Evolutionary conservation across 2,329 filamentous ascomycete species (phyloP).

Genomic region (Verticillium tricorpus): DNA sequence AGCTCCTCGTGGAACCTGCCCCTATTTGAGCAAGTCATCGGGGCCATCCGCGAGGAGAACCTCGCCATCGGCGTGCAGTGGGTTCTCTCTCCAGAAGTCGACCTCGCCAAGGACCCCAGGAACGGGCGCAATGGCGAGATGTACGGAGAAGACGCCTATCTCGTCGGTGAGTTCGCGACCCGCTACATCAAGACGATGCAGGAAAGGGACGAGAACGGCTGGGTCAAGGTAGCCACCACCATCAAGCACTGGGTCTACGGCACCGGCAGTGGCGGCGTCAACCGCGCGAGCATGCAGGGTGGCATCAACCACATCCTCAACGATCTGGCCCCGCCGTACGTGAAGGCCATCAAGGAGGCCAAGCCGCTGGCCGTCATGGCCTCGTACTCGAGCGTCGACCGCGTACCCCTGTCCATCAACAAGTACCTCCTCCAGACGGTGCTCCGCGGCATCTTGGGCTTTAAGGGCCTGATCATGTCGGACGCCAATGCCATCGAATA

Average conservation of each 20-base stretch:
- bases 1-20: slow-evolving; percentile 24
- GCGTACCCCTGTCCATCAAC: slow-evolving; percentile 25
- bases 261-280: slow-evolving; percentile 25
- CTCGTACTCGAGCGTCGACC: slow-evolving; percentile 25
- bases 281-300: slow-evolving; percentile 24
- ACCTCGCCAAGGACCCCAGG: slow-evolving; percentile 25
- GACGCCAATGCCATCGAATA: slow-evolving; percentile 23
- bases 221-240: slow-evolving; percentile 27
- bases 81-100: slow-evolving; percentile 27
- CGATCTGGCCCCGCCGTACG: slow-evolving; percentile 22
- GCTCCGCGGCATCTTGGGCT: slow-evolving; percentile 21
- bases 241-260: slow-evolving; percentile 32
- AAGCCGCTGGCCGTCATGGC: slow-evolving; percentile 24
- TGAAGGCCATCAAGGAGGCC: slow-evolving; percentile 21
- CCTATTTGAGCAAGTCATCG: slow-evolving; percentile 20
- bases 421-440: slow-evolving; percentile 23
- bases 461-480: slow-evolving; percentile 27
- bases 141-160: slow-evolving; percentile 25
- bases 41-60: slow-evolving; percentile 25
- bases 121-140: slow-evolving; percentile 17
- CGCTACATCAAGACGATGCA: slow-evolving; percentile 29
- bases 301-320: slow-evolving; percentile 30
- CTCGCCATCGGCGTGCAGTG: slow-evolving; percentile 24
- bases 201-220: slow-evolving; percentile 23
- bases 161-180: slow-evolving; percentile 24